A percentile compares a stretch with the other conserved stretches of the same genome.
phyloP scores from a whole-genome alignment of 192 early-diverging fungal genomes.

The Coemansia sp. region DNA sequence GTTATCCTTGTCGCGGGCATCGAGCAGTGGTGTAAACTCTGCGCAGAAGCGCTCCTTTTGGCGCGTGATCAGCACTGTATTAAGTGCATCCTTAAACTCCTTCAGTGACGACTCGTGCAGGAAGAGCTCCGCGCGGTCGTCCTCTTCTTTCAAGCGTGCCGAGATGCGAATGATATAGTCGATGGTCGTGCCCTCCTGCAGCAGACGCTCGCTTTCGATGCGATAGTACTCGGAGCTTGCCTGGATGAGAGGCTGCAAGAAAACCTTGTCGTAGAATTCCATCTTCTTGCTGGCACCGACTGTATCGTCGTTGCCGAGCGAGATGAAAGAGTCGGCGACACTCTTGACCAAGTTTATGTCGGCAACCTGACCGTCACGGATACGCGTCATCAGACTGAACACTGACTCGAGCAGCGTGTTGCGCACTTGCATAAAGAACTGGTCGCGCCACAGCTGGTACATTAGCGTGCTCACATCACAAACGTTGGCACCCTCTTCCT shows the following conservation, averaged over 20 bases:
- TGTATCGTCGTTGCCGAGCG: constrained; percentile 63
- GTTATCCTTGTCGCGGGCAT: constrained; percentile 85
- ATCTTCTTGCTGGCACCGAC: constrained; percentile 76
- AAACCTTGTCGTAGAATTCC: constrained; percentile 86
- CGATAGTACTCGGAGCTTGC: constrained; percentile 86
- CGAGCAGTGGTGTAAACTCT: constrained; percentile 88
- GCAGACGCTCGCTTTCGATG: constrained; percentile 84
- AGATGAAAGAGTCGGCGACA: constrained; percentile 91
- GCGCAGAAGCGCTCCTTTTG: constrained; percentile 81
- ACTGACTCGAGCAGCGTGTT: constrained; percentile 46
- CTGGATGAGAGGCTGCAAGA: constrained; percentile 78
- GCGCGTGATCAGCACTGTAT: constrained; percentile 81
- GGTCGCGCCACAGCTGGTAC: constrained; percentile 72
- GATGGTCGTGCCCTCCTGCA: constrained; percentile 83
- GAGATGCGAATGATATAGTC: constrained; percentile 94
- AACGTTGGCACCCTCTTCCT: constrained; percentile 85
- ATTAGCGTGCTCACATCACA: constrained; percentile 92
- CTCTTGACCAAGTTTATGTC: constrained; percentile 81
- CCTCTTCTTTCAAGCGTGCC: constrained; percentile 77
- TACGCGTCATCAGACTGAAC: constrained; percentile 67
- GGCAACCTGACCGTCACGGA: constrained; percentile 85
- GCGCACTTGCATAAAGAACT: constrained; percentile 54
- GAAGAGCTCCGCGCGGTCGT: constrained; percentile 83
- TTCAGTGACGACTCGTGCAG: constrained; percentile 78
- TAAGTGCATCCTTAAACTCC: constrained; percentile 77